Conservation (phyloP, 2,329 filamentous ascomycete genomes). For the Geosmithia morbida region DNA sequence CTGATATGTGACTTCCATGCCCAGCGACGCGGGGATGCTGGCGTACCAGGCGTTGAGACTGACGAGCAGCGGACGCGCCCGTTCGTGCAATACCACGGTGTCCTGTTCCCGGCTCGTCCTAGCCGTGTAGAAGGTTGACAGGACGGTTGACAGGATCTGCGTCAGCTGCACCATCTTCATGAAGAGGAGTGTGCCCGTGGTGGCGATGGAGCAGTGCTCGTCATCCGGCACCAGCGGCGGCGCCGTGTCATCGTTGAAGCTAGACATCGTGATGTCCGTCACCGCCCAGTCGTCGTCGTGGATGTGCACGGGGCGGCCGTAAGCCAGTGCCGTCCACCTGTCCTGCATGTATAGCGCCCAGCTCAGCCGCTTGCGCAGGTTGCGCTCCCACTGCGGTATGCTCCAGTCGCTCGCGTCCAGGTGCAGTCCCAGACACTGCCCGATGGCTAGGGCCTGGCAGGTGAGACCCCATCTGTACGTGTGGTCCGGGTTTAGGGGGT, state of each 20-base stretch:
- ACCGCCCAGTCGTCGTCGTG: constrained; percentile 35
- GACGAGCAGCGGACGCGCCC: constrained; percentile 28
- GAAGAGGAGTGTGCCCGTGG: constrained; percentile 24
- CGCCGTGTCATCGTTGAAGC: constrained; percentile 7
- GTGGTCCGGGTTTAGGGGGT: constrained; percentile 18
- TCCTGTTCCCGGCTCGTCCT: constrained; percentile 14
- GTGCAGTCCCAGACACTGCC: constrained; percentile 22
- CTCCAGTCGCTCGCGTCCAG: constrained; percentile 37
- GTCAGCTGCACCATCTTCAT: constrained; percentile 30
- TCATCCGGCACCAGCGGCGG: neutral
- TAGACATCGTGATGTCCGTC: constrained; percentile 5
- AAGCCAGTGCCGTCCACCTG: constrained; percentile 27
- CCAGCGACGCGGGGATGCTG: constrained; percentile 14
- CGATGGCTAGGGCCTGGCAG: constrained; percentile 26
- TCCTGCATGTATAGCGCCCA: constrained; percentile 46
- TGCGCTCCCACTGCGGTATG: constrained; percentile 37
- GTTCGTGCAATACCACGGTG: constrained; percentile 22
- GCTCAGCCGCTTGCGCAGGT: constrained; percentile 34
- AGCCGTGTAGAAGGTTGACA: constrained; percentile 27
- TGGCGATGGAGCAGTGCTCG: constrained; percentile 14
- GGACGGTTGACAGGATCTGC: constrained; percentile 28
- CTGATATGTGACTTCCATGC: constrained; percentile 25
- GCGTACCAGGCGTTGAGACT: constrained; percentile 21
- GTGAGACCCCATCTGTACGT: constrained; percentile 18
- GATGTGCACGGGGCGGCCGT: constrained; percentile 30